A percentile compares a stretch with the other conserved stretches of the same genome.
phyloP scores from a whole-genome alignment of 805 yeast species.

The Yarrowia sp. region DNA sequence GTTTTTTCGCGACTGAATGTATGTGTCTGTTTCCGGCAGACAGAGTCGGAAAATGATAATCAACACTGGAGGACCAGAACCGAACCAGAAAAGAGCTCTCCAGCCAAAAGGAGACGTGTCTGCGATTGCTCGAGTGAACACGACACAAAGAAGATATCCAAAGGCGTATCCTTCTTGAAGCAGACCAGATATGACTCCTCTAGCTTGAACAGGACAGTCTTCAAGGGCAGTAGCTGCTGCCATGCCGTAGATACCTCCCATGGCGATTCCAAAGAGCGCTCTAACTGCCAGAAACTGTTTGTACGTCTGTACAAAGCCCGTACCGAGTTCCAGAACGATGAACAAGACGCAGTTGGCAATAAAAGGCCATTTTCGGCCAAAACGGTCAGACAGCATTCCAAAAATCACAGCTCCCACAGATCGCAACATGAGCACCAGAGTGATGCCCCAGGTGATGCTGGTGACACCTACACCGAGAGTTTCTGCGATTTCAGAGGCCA shows the following conservation, averaged over 20 bases:
- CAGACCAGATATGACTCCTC: not conserved
- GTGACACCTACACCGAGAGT: constrained; percentile 38
- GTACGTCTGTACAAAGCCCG: not conserved
- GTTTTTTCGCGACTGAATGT: not conserved
- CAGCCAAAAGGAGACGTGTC: not conserved
- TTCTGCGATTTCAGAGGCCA: constrained; percentile 41
- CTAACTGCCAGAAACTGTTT: constrained; percentile 54
- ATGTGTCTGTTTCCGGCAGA: not conserved
- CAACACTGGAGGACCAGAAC: not conserved
- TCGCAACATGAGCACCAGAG: constrained; percentile 66
- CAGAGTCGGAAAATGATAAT: not conserved
- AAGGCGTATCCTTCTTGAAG: not conserved
- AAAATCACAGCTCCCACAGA: constrained; percentile 69
- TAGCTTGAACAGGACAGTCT: constrained; percentile 37
- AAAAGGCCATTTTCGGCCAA: not conserved
- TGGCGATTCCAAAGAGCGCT: constrained; percentile 62
- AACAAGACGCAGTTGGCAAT: not conserved
- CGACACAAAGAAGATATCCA: not conserved
- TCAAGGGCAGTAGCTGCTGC: constrained; percentile 65
- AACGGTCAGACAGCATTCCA: constrained; percentile 44
- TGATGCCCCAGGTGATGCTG: constrained; percentile 67
- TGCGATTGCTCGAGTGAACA: not conserved
- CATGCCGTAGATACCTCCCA: constrained; percentile 70
- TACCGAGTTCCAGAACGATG: not conserved
- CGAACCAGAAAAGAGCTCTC: constrained; percentile 3